Conservation (phyloP, 805 yeast genomes). For the Starmerella bombicola region DNA sequence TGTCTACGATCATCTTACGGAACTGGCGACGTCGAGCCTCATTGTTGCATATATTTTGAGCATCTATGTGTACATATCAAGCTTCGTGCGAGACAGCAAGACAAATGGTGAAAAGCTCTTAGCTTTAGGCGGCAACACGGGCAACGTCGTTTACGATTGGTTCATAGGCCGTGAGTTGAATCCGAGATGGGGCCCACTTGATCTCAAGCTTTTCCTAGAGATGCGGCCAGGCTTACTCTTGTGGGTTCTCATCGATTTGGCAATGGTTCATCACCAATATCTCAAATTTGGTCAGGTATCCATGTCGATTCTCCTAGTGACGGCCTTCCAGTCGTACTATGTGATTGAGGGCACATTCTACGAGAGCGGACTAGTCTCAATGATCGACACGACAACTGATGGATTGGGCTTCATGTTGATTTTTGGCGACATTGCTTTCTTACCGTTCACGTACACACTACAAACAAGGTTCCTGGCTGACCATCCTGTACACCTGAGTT, state of each 20-base stretch:
- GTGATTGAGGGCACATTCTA: slow-evolving; percentile 84
- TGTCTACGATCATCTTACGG: slow-evolving; percentile 54
- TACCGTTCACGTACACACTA: slow-evolving; percentile 81
- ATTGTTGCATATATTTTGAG: slow-evolving; percentile 55
- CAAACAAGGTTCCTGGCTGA: slow-evolving; percentile 73
- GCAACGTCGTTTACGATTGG: slow-evolving; percentile 72
- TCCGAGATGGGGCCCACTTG: slow-evolving; percentile 76
- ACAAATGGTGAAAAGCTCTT: slow-evolving; percentile 44
- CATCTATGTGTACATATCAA: slow-evolving; percentile 47
- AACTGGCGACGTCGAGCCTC: slow-evolving; percentile 50
- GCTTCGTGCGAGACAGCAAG: slow-evolving; percentile 37
- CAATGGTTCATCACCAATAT: slow-evolving; percentile 76
- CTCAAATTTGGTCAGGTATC: slow-evolving; percentile 43
- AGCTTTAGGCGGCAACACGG: slow-evolving; percentile 79
- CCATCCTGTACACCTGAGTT: slow-evolving; percentile 46
- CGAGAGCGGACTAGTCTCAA: slow-evolving; percentile 77
- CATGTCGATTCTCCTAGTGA: slow-evolving; percentile 62
- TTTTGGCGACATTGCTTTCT: slow-evolving; percentile 85
- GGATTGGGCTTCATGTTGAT: slow-evolving; percentile 95
- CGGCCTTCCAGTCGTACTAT: slow-evolving; percentile 62
- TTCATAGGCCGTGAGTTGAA: slow-evolving; percentile 93
- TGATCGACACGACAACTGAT: slow-evolving; percentile 94
- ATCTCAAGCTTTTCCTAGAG: slow-evolving; percentile 84
- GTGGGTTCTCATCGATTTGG: slow-evolving; percentile 66
- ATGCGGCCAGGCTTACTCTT: slow-evolving; percentile 86